These are phyloP conservation scores for Colletotrichum sp. DNA, from an alignment of 2,329 filamentous ascomycete species.

Conservation along the genomic window DNA sequence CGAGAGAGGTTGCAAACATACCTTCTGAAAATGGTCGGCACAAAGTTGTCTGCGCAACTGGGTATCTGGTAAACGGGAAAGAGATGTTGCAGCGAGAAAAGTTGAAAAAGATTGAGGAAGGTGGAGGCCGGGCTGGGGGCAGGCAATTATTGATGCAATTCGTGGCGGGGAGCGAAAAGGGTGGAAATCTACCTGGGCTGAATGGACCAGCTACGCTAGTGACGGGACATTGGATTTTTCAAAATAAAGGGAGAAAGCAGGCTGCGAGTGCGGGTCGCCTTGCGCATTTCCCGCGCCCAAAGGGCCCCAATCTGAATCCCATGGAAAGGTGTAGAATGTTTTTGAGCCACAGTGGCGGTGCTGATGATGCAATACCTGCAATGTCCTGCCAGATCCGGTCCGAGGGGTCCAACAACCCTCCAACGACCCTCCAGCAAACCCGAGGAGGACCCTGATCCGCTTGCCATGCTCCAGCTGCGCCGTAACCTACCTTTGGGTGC, in stretches of 20 bases:
- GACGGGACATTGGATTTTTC: slow-evolving; percentile 22
- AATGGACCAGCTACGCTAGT: slow-evolving; percentile 9
- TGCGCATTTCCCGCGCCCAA: slow-evolving; percentile 15
- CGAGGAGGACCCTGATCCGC: slow-evolving; percentile 10
- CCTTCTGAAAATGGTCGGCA: background rate
- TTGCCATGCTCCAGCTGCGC: background rate
- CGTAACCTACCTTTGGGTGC: background rate
- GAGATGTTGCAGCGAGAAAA: background rate
- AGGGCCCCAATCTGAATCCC: slow-evolving; percentile 16
- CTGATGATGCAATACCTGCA: slow-evolving; percentile 21
- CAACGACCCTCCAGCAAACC: background rate
- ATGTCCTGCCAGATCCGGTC: background rate
- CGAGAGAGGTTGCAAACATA: background rate
- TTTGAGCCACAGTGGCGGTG: slow-evolving; percentile 25
- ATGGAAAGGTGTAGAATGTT: slow-evolving; percentile 25
- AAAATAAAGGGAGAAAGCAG: slow-evolving; percentile 23
- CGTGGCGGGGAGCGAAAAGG: slow-evolving; percentile 16
- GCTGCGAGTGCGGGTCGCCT: slow-evolving; percentile 23
- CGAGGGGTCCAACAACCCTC: background rate
- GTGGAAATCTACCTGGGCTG: slow-evolving; percentile 19
- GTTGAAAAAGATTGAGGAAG: background rate
- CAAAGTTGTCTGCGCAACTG: slow-evolving; percentile 8
- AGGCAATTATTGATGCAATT: slow-evolving; percentile 21
- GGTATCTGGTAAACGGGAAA: slow-evolving; percentile 15
- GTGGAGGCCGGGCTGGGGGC: background rate